Base-by-base conservation (phyloP, 192 early-diverging fungal genomes). In the Linnemannia zychae region DNA sequence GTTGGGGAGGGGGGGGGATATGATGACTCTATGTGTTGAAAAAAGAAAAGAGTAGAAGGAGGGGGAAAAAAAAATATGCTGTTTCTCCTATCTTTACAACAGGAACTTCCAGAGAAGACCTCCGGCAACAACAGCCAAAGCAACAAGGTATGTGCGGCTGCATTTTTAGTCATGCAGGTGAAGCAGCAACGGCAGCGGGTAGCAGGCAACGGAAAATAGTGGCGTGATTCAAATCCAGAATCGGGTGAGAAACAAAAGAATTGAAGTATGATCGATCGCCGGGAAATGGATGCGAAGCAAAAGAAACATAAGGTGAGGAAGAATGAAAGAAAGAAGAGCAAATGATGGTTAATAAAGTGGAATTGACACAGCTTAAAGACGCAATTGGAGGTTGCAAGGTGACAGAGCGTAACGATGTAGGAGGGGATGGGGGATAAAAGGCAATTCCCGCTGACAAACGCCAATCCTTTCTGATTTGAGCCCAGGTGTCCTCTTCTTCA, bases 101-200 rank as follows among this genome's bases (percentile, higher is more conserved):
- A 84, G 75, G 65, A 84, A 79, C 82, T 84, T 84, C 40, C 53
- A 84, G 67, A 69, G 47, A 34, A 78, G 67, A 36, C 38, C 48
- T 16, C 76, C 76, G 31, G 72, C 82, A 70, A 84, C 73, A 36
- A 74, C 57, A 66, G 65, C 77, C 38, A 75, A 7, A 9, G 72
- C 82, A 49, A 84, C 53, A 37, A 84, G 33, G 63, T 74, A 52
- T 38, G 69, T 40, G 71, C 34, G 44, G 76, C 67, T 57, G 76
- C 48, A 69, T 36, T 36, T 36, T 69, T 36, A 69, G 67, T 69
- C 36, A 69, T 72, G n/a, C 48, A 65, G n/a, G 40, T 5, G 18
- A 7, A 40, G 18, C 33, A 17, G 17, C 28, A 13, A 11, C 28
- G 3, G 57, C 57, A 31, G 57, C 17, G 3, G 20, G 15, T 68